A percentile compares a stretch with the other conserved stretches of the same genome.
Conservation (phyloP, 208 protist species). For the Trypanosoma scelopori region DNA sequence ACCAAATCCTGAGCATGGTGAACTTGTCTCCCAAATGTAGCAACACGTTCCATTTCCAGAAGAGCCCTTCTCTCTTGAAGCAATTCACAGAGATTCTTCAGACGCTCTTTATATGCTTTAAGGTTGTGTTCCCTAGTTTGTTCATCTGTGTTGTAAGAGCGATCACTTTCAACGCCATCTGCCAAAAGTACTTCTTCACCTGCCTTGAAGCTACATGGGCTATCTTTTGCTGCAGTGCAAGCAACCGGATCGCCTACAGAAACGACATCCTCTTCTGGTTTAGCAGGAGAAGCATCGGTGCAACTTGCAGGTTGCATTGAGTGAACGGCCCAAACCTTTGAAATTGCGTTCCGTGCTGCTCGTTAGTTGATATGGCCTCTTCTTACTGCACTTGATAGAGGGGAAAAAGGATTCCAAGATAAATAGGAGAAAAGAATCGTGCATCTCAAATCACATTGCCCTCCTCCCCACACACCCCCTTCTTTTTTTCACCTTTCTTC, state of each 20-base stretch:
- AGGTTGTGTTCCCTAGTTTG: neutral
- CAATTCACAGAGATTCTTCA: conserved; percentile 9
- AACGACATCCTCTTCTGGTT: conserved; percentile 4
- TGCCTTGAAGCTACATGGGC: conserved; percentile 9
- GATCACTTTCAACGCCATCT: no score
- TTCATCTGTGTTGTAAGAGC: conserved; percentile 5
- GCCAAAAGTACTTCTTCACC: conserved; percentile 9
- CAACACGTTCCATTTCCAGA: conserved; percentile 21
- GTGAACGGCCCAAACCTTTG: neutral
- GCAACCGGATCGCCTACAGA: conserved; percentile 19
- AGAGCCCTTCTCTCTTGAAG: conserved; percentile 7
- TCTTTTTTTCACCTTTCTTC: neutral
- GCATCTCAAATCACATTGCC: no score
- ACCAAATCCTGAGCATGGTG: conserved; percentile 27
- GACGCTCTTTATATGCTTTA: neutral
- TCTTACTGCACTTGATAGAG: no score
- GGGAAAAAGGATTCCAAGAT: no score
- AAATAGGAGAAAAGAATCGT: no score
- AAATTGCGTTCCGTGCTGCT: neutral
- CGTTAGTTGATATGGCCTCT: no score
- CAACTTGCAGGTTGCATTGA: neutral
- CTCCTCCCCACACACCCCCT: no score
- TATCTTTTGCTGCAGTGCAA: conserved; percentile 18
- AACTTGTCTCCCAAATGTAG: conserved; percentile 22
- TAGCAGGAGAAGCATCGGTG: neutral